Percentiles rank a stretch among this genome's conserved stretches.
Evolutionary conservation across 2,329 filamentous ascomycete species (phyloP).

Genomic region (Talaromyces pinophilus): DNA sequence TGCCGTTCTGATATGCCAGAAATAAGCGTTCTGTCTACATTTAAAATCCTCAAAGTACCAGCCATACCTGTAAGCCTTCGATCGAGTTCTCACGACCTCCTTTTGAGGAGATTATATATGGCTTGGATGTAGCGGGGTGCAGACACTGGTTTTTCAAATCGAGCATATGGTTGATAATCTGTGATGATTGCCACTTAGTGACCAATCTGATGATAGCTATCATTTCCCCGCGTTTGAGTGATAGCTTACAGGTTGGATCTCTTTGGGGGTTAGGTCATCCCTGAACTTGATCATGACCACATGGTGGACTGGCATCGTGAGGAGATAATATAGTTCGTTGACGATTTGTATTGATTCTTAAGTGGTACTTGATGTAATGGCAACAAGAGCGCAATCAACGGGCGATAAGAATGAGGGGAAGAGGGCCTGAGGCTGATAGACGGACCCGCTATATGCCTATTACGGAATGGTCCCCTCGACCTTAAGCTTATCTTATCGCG

Average conservation of each 20-base stretch:
- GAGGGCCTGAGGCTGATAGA: background rate
- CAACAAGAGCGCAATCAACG: background rate
- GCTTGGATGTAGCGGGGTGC: conserved; percentile 14
- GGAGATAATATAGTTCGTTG: background rate
- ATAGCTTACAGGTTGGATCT: conserved; percentile 20
- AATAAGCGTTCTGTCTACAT: background rate
- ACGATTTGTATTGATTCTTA: background rate
- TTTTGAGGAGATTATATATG: conserved; percentile 18
- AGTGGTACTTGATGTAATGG: background rate
- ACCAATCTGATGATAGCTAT: background rate
- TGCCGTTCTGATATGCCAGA: conserved; percentile 52
- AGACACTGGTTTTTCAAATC: conserved; percentile 22
- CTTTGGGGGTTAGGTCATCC: conserved; percentile 14
- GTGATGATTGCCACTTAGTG: background rate
- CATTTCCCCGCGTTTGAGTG: background rate
- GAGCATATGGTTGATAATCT: conserved; percentile 18
- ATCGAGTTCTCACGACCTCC: conserved; percentile 22
- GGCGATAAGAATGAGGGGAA: conserved; percentile 11
- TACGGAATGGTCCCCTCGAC: background rate
- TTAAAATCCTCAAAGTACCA: no score
- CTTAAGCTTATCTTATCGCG: conserved; percentile 12
- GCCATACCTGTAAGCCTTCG: conserved; percentile 9
- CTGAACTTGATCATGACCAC: conserved; percentile 24
- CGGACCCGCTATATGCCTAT: background rate
- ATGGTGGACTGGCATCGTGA: conserved; percentile 19